Conservation (phyloP, 306 rosid genomes). For the Macrotyloma uniflorum region DNA sequence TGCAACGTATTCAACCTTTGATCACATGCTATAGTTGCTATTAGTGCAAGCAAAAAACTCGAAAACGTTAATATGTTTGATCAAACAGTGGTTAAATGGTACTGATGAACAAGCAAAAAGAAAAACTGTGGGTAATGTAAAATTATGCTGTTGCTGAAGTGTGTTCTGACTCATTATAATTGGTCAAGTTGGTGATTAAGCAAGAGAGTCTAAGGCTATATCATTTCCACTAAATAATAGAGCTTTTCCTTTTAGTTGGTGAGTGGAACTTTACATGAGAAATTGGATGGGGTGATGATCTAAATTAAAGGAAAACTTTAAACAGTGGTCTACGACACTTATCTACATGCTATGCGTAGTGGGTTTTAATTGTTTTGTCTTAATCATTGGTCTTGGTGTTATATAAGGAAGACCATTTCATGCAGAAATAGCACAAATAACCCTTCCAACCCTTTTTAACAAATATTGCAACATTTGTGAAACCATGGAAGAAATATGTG, state of each 20-base stretch:
- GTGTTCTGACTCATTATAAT: slow-evolving; percentile 41
- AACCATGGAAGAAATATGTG: background rate
- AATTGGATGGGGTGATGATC: slow-evolving; percentile 6
- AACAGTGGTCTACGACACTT: background rate
- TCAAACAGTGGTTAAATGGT: background rate
- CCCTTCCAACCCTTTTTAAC: background rate
- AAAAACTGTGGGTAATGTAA: slow-evolving; percentile 8
- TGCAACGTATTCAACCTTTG: background rate
- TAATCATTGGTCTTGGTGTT: background rate
- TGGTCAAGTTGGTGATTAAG: background rate
- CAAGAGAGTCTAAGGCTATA: slow-evolving; percentile 8
- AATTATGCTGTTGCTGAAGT: slow-evolving; percentile 21
- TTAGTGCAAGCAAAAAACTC: background rate
- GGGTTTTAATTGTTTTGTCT: slow-evolving; percentile 34
- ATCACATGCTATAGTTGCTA: background rate
- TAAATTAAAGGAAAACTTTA: slow-evolving; percentile 23
- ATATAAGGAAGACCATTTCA: slow-evolving; percentile 32
- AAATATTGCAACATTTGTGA: background rate
- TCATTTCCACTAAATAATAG: slow-evolving; percentile 28
- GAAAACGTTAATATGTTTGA: background rate
- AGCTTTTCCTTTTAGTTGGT: background rate
- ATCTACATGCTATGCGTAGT: slow-evolving; percentile 29
- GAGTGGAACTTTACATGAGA: slow-evolving; percentile 28
- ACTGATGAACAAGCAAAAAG: background rate
- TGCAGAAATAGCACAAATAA: background rate